Percentiles rank a stretch among this genome's conserved stretches.
These are phyloP conservation scores for Microbotryomycetes sp. DNA, from an alignment of 1,284 basidiomycete species.

Conservation along the genomic window DNA sequence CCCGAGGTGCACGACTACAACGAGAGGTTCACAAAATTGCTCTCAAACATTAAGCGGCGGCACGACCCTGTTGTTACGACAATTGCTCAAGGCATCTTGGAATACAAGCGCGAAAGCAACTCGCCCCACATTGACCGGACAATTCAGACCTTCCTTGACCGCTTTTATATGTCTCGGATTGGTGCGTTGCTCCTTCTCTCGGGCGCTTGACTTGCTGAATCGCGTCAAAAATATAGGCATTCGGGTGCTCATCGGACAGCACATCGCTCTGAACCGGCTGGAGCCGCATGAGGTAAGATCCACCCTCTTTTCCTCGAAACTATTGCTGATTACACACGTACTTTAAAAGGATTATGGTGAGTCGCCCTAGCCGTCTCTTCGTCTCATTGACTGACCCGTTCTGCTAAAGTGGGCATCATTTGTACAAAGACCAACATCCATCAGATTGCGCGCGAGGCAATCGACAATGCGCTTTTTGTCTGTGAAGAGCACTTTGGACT, in stretches of 20 bases:
- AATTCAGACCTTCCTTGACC: constrained; percentile 90
- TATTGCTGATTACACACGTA: background rate
- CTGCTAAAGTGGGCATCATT: constrained; percentile 94
- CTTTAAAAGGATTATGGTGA: constrained; percentile 9
- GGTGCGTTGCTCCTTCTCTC: constrained; percentile 40
- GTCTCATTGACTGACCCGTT: background rate
- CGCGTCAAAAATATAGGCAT: constrained; percentile 48
- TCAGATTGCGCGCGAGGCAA: constrained; percentile 95
- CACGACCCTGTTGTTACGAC: constrained; percentile 98
- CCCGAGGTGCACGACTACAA: constrained; percentile 94
- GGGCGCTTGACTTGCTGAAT: background rate
- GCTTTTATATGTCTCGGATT: constrained; percentile 96
- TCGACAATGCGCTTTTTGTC: constrained; percentile 96
- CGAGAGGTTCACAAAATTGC: constrained; percentile 73
- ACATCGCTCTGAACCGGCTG: constrained; percentile 84
- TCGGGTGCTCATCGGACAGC: constrained; percentile 85
- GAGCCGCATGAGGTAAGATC: constrained; percentile 57
- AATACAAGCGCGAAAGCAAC: constrained; percentile 52
- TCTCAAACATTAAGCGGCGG: constrained; percentile 85
- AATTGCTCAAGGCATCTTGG: constrained; percentile 70
- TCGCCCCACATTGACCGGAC: constrained; percentile 65
- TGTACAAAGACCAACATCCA: constrained; percentile 93
- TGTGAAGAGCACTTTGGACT: constrained; percentile 97
- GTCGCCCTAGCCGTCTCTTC: background rate
- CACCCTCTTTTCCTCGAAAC: background rate